Evolutionary conservation across 768 basidiomycete genomes (phyloP).

Genomic region (Pisolithus albus): DNA sequence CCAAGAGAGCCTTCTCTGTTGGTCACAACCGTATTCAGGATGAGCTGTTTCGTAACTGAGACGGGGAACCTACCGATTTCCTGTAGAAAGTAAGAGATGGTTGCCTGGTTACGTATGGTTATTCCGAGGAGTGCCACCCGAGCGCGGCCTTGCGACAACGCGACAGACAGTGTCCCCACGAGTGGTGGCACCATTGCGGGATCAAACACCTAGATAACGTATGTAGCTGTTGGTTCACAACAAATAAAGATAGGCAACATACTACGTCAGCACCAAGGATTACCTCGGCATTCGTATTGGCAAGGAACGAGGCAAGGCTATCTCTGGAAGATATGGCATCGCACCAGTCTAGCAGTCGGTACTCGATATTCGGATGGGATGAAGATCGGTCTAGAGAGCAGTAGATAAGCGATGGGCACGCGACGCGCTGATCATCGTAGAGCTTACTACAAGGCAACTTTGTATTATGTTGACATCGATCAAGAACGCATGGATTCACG

Average conservation of each 20-base stretch:
- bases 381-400: conserved; percentile 48
- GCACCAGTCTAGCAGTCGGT: conserved; percentile 57
- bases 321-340: conserved; percentile 39
- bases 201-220: conserved; percentile 55
- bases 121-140: conserved; percentile 33
- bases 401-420: not conserved
- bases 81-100: conserved; percentile 40
- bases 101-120: conserved; percentile 48
- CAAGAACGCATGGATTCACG: conserved; percentile 54
- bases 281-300: conserved; percentile 43
- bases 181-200: conserved; percentile 53
- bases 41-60: not conserved
- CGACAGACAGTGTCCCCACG: conserved; percentile 38
- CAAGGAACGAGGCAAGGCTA: conserved; percentile 23
- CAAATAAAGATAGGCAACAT: not conserved
- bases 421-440: not conserved
- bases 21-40: not conserved
- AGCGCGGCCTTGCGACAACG: conserved; percentile 16
- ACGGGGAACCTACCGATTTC: conserved; percentile 21
- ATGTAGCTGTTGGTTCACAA: not conserved
- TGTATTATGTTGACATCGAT: conserved; percentile 53
- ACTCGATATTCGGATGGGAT: conserved; percentile 38
- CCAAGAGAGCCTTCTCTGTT: conserved; percentile 18
- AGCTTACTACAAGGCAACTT: conserved; percentile 62
- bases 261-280: conserved; percentile 69